phyloP scores from a whole-genome alignment of 208 protist species.

The Crithidia mellificae region DNA sequence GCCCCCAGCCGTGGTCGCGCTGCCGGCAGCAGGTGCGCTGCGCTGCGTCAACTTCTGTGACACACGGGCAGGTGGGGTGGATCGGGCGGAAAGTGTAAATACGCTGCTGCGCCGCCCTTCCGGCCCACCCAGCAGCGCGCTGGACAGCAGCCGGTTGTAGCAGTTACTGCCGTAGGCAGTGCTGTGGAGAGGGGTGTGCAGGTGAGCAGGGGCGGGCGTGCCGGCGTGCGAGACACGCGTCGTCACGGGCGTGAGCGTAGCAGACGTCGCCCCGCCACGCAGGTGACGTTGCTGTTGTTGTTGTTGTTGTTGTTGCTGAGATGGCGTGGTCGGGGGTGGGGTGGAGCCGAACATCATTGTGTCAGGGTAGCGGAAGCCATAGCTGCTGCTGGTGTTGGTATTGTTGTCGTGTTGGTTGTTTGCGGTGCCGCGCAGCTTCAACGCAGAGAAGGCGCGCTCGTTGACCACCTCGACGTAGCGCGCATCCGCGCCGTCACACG shows the following conservation, averaged over 20 bases:
- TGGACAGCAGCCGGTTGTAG: slow-evolving; percentile 28
- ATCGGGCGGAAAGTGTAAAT: slow-evolving; percentile 11
- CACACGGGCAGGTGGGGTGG: not conserved
- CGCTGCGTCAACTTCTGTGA: too few species aligned
- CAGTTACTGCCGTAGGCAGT: slow-evolving; percentile 21
- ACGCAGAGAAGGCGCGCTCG: slow-evolving; percentile 23
- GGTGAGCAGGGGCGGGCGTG: not conserved
- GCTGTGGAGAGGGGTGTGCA: slow-evolving; percentile 21
- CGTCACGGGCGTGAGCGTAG: slow-evolving; percentile 10
- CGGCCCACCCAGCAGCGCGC: slow-evolving; percentile 18
- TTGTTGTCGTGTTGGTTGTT: too few species aligned
- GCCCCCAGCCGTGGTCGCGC: too few species aligned
- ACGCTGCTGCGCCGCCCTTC: slow-evolving; percentile 15
- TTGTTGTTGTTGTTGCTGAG: not conserved
- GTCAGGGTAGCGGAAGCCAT: not conserved
- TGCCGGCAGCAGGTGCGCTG: too few species aligned
- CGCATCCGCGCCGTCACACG: slow-evolving; percentile 16
- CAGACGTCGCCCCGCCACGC: not conserved
- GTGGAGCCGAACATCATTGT: not conserved
- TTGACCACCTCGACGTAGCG: slow-evolving; percentile 32
- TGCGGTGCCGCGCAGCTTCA: slow-evolving; percentile 9
- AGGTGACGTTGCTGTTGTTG: too few species aligned
- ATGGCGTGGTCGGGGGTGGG: not conserved
- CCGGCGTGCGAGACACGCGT: slow-evolving; percentile 5
- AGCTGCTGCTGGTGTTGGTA: not conserved